Percentiles rank a stretch among this genome's conserved stretches.
These are phyloP conservation scores for Aspergillus alliaceus DNA, from an alignment of 2,329 filamentous ascomycete genomes.

Conservation along the genomic window DNA sequence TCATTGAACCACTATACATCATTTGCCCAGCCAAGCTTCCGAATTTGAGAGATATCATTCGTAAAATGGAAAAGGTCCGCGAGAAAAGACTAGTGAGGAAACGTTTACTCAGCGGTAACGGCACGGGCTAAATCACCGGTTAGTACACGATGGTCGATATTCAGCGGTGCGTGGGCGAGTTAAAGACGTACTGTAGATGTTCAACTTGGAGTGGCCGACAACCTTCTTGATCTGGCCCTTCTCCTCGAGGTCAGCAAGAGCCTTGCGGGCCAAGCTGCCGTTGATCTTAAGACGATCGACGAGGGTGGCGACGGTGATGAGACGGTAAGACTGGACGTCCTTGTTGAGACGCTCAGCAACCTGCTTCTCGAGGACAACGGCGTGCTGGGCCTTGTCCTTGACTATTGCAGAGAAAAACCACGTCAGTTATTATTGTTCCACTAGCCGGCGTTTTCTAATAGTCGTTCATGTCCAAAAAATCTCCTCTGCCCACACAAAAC, in stretches of 20 bases:
- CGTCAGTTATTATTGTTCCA: conserved; percentile 5
- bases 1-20: conserved; percentile 34
- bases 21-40: conserved; percentile 37
- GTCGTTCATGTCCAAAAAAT: background rate
- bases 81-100: conserved; percentile 31
- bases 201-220: conserved; percentile 93
- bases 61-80: conserved; percentile 38
- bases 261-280: conserved; percentile 89
- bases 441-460: background rate
- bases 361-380: conserved; percentile 95
- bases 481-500: conserved; percentile 19
- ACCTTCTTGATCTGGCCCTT: conserved; percentile 98
- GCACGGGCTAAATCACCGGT: conserved; percentile 36
- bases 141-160: conserved; percentile 3
- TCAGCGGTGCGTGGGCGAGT: background rate
- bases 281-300: conserved; percentile 99
- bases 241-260: conserved; percentile 91
- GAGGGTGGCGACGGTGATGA: conserved; percentile 96
- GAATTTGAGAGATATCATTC: conserved; percentile 40
- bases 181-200: conserved; percentile 90
- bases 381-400: conserved; percentile 99
- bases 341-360: conserved; percentile 99
- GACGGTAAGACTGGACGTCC: conserved; percentile 99
- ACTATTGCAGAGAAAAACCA: conserved; percentile 55
- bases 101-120: conserved; percentile 47